Percentiles rank a stretch among this genome's conserved stretches.
Evolutionary conservation across 495 filamentous ascomycete species (phyloP).

Genomic region (Achaetomiella virescens): DNA sequence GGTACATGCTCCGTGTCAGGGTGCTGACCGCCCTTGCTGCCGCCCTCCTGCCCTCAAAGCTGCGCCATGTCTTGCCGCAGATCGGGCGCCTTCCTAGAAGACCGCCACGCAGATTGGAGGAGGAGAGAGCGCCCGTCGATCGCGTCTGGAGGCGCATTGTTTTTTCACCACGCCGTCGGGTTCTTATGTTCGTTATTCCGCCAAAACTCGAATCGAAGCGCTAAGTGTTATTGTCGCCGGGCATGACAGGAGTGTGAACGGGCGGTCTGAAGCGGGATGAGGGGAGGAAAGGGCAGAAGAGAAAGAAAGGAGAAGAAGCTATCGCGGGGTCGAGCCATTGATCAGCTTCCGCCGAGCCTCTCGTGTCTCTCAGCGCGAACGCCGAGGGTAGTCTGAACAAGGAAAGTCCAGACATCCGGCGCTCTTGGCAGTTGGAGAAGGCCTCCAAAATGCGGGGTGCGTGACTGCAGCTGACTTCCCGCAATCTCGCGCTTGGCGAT

Average conservation of each 20-base stretch:
- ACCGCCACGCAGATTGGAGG: neutral
- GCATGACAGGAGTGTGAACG: neutral
- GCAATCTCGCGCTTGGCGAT: neutral
- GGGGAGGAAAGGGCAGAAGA: neutral
- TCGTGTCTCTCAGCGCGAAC: neutral
- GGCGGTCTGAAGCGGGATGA: neutral
- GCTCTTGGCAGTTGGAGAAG: conserved; percentile 5
- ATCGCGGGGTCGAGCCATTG: neutral
- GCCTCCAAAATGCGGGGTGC: conserved; percentile 9
- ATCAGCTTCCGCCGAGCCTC: neutral
- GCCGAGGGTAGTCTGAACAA: neutral
- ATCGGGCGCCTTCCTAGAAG: neutral
- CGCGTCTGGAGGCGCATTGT: conserved; percentile 4
- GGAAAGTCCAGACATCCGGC: conserved; percentile 1
- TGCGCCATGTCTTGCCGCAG: neutral
- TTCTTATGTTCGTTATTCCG: neutral
- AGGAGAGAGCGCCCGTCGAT: neutral
- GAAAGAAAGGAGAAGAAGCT: neutral
- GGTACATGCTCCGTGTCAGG: conserved; percentile 17
- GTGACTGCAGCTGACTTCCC: neutral
- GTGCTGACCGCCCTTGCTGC: conserved; percentile 5
- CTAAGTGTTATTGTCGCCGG: neutral
- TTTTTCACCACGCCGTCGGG: neutral
- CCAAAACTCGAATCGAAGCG: neutral
- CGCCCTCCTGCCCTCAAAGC: neutral